A percentile compares a stretch with the other conserved stretches of the same genome.
Evolutionary conservation across 2,329 filamentous ascomycete genomes (phyloP).

Genomic region (Ciborinia camelliae): DNA sequence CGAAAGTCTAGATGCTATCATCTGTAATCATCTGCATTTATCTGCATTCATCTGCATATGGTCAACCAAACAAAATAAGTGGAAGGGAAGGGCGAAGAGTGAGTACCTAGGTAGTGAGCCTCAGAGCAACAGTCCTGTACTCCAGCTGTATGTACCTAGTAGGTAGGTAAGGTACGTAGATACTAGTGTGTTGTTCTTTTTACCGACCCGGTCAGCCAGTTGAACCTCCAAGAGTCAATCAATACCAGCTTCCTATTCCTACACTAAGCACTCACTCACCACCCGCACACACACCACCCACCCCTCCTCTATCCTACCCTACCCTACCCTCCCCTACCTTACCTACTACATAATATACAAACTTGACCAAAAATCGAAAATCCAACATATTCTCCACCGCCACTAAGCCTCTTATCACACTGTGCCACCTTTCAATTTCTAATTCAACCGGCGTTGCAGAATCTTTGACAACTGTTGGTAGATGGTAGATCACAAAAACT

Average conservation of each 20-base stretch:
- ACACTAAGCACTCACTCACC: not conserved
- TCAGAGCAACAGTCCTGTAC: too few species aligned
- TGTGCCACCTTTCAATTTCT: not conserved
- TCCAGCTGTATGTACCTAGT: too few species aligned
- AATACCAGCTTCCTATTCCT: not conserved
- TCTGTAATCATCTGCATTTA: not conserved
- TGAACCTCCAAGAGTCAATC: too few species aligned
- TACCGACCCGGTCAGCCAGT: too few species aligned
- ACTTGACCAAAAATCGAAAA: not conserved
- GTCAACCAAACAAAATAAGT: not conserved
- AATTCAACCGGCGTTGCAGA: not conserved
- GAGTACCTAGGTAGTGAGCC: not conserved
- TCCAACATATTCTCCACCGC: not conserved
- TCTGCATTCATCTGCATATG: not conserved
- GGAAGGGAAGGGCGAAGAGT: not conserved
- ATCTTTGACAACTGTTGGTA: slow-evolving; percentile 7
- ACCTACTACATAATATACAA: not conserved
- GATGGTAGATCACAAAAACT: not conserved
- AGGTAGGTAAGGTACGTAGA: too few species aligned
- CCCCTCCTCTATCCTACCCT: too few species aligned
- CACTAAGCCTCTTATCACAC: slow-evolving; percentile 4
- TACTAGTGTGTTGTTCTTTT: too few species aligned
- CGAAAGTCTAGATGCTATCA: not conserved
- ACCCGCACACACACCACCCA: not conserved
- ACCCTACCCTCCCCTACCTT: too few species aligned